Evolutionary conservation across 1,139 yeast species (phyloP), one percentile per base, ranked within the genome.

Genomic region (Pichia sp.): DNA sequence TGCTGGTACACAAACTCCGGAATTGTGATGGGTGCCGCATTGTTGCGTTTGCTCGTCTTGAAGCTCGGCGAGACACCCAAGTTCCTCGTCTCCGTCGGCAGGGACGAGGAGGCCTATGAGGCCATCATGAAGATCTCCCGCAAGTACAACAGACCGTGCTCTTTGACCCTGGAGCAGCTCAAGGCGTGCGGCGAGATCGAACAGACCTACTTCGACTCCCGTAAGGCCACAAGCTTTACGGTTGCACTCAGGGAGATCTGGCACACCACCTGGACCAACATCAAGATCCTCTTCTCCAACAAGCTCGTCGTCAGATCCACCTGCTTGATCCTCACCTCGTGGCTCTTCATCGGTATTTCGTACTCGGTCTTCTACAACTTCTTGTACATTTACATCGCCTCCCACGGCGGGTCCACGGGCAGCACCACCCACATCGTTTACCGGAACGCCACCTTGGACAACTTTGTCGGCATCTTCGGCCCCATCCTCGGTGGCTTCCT

Each of bases 41-140:
- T 79, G 29, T 52, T 72, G 16, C 73, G 87, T 56, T 63, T 81
- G 9, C 73, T 80, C 12, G 71, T 79, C 20, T 67, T 81, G 49
- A 69, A 74, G 56, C 67, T 82, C 61, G 72, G 76, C 48, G 87
- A 82, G 65, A 78, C 85, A 49, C 87, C 86, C 43, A 82, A 82
- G 61, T 81, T 75, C 63, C 71, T 80, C 56, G 73, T 82, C 40
- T 64, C 84, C 2, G 75, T 75, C 59, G 79, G 80, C 46, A 71
- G 79, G 61, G 86, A 82, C 61, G 79, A 67, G 38, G 81, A 79
- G 62, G 85, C 83, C 1, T 71, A 72, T 24, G 64, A 64, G 46
- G 65, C 59, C 12, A 65, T 80, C 46, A 73, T 72, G 55, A 60
- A 56, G 0, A 65, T 79, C 51, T 80, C 83, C 5, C 60, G 52